Conservation (phyloP, 1,139 yeast species). For the Protomyces pachydermus region DNA sequence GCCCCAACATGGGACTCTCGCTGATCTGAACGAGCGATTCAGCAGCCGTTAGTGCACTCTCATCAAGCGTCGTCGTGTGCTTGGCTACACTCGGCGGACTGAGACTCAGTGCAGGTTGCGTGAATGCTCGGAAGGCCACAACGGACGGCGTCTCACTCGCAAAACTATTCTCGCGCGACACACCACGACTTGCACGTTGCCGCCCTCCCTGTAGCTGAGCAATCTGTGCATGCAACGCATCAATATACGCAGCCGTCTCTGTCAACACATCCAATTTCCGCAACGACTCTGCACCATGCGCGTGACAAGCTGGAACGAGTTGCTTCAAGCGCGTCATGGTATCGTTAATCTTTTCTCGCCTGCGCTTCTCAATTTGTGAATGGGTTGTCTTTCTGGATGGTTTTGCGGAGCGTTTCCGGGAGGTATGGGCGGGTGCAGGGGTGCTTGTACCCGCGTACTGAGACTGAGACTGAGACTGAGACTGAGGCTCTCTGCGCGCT, state of each 20-base stretch:
- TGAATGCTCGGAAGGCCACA: background rate
- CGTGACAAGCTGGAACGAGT: conserved; percentile 71
- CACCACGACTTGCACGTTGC: background rate
- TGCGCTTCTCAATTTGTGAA: conserved; percentile 71
- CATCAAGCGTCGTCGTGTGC: background rate
- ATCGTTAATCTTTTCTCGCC: conserved; percentile 71
- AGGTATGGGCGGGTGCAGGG: background rate
- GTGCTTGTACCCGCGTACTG: background rate
- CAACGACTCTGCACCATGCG: conserved; percentile 55
- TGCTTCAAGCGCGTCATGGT: conserved; percentile 77
- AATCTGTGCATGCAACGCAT: conserved; percentile 28
- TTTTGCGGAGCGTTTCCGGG: conserved; percentile 15
- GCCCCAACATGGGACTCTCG: conserved; percentile 18
- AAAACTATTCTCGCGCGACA: background rate
- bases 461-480: background rate
- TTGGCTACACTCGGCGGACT: background rate
- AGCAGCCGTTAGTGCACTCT: conserved; percentile 9
- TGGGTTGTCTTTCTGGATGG: conserved; percentile 53
- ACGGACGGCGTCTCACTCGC: background rate
- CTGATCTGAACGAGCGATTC: conserved; percentile 19
- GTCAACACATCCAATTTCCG: conserved; percentile 75
- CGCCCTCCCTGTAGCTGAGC: background rate
- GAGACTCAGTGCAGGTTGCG: background rate
- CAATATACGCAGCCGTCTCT: conserved; percentile 66
- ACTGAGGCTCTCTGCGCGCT: background rate